Evolutionary conservation across 257 asterid species (phyloP), one percentile per base, ranked within the genome.

Genomic region (Solanum rostratum): DNA sequence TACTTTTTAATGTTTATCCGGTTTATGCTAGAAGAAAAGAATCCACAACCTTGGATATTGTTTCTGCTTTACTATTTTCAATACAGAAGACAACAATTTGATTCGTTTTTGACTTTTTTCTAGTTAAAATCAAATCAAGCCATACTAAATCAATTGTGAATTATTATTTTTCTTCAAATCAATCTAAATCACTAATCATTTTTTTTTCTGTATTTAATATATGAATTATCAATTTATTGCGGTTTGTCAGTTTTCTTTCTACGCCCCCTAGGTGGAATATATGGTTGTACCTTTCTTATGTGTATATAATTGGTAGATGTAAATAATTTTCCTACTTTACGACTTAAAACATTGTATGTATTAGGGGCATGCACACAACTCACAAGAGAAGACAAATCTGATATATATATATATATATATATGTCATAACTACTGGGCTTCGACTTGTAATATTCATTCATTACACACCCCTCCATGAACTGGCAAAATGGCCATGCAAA

Each of bases 401-500:
- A 90, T 90, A 80, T 33, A 30, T 33, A 33, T 30, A 30, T 30
- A 30, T 30, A 2, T 30, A 2, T 30, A 33, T 33, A 33, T 33
- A 33, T 33, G 39, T 33, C 39, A 33, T 33, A 33, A n/a, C 53
- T 81, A 27, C 59, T 81, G 73, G 39, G 76, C 74, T 46, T 87
- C 68, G 92, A 90, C 86, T 80, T 88, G 95, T 90, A 85, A 80
- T 88, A 86, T 90, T 92, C 89, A 84, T 43, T 57, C 57, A 57
- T 73, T 45, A 73, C 57, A 71, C 57, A 76, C 45, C 14, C 43
- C 14, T 49, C 81, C 39, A 76, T 27, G 87, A 80, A 85, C 86
- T 83, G 87, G 83, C 85, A 84, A 84, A 66, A 81, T 85, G 49
- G 84, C 87, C 90, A 83, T 84, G 88, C 88, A 89, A 83, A 69